These are phyloP conservation scores for Claviceps purpurea DNA, from an alignment of 2,329 filamentous ascomycete genomes.

Conservation along the genomic window DNA sequence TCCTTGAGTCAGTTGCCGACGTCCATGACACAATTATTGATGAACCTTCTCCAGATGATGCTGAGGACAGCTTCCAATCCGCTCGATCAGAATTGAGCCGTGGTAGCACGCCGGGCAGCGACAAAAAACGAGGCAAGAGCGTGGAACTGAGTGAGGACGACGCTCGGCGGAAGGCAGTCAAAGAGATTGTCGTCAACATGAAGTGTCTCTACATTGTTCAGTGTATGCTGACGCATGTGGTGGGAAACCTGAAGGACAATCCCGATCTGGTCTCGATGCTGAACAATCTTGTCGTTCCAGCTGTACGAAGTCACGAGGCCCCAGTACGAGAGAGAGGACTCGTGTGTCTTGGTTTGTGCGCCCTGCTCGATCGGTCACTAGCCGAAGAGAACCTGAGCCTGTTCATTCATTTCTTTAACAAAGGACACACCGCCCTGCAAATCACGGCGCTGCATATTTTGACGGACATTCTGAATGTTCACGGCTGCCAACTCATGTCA, in stretches of 20 bases:
- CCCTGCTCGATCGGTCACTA: constrained; percentile 78
- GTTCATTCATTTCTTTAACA: constrained; percentile 92
- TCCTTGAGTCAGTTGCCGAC: constrained; percentile 89
- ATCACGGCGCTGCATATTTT: constrained; percentile 84
- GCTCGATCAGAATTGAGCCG: constrained; percentile 74
- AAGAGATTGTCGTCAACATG: constrained; percentile 93
- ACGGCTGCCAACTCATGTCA: constrained; percentile 65
- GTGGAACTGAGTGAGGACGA: constrained; percentile 47
- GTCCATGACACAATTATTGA: constrained; percentile 88
- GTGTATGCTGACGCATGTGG: constrained; percentile 91
- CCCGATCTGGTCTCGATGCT: constrained; percentile 92
- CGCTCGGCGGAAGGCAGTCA: constrained; percentile 61
- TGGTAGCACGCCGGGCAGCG: constrained; percentile 41
- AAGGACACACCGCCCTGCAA: constrained; percentile 81
- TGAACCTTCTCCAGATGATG: constrained; percentile 43
- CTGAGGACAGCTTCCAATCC: constrained; percentile 75
- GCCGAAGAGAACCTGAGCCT: constrained; percentile 84
- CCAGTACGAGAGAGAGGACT: constrained; percentile 85
- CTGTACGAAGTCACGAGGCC: constrained; percentile 83
- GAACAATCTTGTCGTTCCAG: constrained; percentile 91
- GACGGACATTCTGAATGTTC: constrained; percentile 81
- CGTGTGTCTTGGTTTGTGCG: constrained; percentile 79
- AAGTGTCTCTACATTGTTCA: constrained; percentile 96
- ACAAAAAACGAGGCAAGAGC: constrained; percentile 26
- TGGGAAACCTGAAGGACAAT: constrained; percentile 77